Conservation (phyloP, 2,329 filamentous ascomycete species). For the Madurella mycetomatis region DNA sequence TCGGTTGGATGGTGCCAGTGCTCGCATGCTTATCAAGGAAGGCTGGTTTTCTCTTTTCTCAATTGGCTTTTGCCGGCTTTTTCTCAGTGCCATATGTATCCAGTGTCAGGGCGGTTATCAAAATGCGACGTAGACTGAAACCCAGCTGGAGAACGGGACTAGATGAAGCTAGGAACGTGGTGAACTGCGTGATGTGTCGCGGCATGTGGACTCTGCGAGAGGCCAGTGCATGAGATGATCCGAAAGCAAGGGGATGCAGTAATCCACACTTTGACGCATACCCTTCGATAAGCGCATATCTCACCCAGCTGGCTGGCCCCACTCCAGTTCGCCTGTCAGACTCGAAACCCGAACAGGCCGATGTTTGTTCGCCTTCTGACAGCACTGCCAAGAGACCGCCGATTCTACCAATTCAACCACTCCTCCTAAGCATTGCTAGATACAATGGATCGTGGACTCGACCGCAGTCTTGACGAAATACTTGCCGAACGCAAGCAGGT, state of each 20-base stretch:
- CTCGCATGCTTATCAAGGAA: slow-evolving; percentile 23
- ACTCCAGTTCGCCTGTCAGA: neutral
- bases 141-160: slow-evolving; percentile 6
- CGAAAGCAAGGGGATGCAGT: neutral
- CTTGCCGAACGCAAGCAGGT: slow-evolving; percentile 43
- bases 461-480: slow-evolving; percentile 54
- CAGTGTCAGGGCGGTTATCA: slow-evolving; percentile 26
- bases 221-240: too few species aligned
- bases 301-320: too few species aligned
- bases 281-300: neutral
- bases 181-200: too few species aligned
- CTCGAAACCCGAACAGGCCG: neutral
- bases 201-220: too few species aligned
- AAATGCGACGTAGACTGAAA: slow-evolving; percentile 30
- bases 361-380: neutral
- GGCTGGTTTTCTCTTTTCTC: slow-evolving; percentile 23
- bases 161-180: neutral
- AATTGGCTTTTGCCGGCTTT: slow-evolving; percentile 21
- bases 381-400: neutral
- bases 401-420: neutral
- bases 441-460: slow-evolving; percentile 48
- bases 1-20: slow-evolving; percentile 27
- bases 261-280: neutral
- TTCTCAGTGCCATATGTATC: slow-evolving; percentile 26
- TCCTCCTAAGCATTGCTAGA: neutral